Evolutionary conservation across 2,329 filamentous ascomycete species (phyloP).

Genomic region (Didymella arachidicola): DNA sequence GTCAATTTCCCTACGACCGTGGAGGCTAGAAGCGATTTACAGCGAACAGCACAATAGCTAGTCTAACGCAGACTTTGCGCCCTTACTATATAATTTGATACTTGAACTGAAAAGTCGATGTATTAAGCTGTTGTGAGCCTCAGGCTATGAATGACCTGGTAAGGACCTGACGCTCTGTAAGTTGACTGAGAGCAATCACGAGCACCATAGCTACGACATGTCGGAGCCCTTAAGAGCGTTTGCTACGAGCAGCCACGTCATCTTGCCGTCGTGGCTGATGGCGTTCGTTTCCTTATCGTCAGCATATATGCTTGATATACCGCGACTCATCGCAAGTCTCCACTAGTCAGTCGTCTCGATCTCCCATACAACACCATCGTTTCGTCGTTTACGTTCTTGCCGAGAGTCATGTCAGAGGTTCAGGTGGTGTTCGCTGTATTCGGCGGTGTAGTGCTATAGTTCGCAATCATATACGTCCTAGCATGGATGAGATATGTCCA

Average conservation of each 20-base stretch:
- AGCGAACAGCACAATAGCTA: not conserved
- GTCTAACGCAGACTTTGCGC: not conserved
- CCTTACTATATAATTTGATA: no score
- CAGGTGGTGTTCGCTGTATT: not conserved
- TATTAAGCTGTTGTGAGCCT: no score
- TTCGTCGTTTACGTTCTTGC: not conserved
- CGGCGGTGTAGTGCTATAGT: not conserved
- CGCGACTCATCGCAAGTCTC: not conserved
- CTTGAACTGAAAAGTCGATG: not conserved
- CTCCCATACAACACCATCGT: not conserved
- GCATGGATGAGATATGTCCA: not conserved
- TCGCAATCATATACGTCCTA: not conserved
- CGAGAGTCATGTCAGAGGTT: not conserved
- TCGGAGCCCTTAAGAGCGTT: not conserved
- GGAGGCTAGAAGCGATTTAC: not conserved
- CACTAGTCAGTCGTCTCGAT: not conserved
- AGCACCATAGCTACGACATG: not conserved
- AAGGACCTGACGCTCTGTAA: no score
- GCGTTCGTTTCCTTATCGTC: not conserved
- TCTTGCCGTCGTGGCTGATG: not conserved
- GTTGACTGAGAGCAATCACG: no score
- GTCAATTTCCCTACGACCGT: not conserved
- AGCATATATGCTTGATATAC: not conserved
- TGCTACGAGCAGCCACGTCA: not conserved
- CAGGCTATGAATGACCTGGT: no score